Conservation (phyloP, 2,329 filamentous ascomycete species). For the Trichophyton schoenleinii region DNA sequence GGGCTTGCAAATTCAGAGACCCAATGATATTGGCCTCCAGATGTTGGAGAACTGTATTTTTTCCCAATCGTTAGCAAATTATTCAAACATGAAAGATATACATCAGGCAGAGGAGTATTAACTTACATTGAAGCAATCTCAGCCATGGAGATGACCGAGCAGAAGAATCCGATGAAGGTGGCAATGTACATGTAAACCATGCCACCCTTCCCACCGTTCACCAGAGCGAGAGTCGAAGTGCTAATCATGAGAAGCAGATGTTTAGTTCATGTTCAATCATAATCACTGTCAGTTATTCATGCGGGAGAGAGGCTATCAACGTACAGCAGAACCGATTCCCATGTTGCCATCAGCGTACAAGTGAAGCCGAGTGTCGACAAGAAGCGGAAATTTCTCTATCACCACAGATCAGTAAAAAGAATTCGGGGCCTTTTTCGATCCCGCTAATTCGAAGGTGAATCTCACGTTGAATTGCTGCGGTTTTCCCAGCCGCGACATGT, state of each 20-base stretch:
- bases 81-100: not conserved
- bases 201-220: constrained; percentile 23
- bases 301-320: not conserved
- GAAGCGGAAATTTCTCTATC: constrained; percentile 30
- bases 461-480: constrained; percentile 35
- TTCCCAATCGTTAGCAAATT: not conserved
- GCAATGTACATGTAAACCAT: constrained; percentile 23
- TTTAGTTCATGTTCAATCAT: not conserved
- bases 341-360: constrained; percentile 29
- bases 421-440: not conserved
- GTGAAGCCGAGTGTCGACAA: constrained; percentile 32
- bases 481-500: constrained; percentile 41
- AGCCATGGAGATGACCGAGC: constrained; percentile 25
- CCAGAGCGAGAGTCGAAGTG: constrained; percentile 15
- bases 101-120: not conserved
- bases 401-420: not conserved
- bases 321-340: constrained; percentile 30
- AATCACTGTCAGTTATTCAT: not conserved
- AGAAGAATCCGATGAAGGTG: constrained; percentile 20
- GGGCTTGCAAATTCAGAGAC: constrained; percentile 25
- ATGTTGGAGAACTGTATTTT: constrained; percentile 30
- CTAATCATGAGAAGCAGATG: constrained; percentile 4
- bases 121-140: constrained; percentile 30
- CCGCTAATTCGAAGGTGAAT: not conserved
- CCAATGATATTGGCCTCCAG: constrained; percentile 35